Percentiles rank a stretch among this genome's conserved stretches.
Conservation (phyloP, 768 basidiomycete genomes). For the Lactifluus hygrophoroides region DNA sequence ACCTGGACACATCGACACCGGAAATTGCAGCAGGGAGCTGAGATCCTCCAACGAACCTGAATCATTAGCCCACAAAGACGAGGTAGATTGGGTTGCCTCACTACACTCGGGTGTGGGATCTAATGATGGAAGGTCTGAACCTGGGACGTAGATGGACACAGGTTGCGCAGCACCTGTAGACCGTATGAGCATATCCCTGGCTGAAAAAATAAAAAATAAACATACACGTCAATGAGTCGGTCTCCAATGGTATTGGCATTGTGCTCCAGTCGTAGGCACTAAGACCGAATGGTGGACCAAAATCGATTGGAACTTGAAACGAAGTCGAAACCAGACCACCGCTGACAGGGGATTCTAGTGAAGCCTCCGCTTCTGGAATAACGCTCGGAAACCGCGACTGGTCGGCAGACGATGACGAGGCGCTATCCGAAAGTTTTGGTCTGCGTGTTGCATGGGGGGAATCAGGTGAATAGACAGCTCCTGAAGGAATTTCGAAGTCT, state of each 20-base stretch:
- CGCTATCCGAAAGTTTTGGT: background rate
- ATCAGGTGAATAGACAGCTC: background rate
- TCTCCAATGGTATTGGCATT: background rate
- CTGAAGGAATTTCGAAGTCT: background rate
- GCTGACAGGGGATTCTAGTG: background rate
- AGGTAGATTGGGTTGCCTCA: background rate
- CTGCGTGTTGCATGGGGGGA: background rate
- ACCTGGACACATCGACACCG: background rate
- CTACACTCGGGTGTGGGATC: background rate
- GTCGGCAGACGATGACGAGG: background rate
- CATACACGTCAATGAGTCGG: background rate
- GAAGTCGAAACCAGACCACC: background rate
- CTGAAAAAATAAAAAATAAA: background rate
- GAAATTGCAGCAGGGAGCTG: background rate
- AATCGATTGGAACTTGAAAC: background rate
- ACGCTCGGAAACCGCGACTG: background rate
- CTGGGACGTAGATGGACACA: background rate
- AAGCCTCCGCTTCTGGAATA: background rate
- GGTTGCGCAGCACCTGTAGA: background rate
- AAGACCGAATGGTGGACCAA: background rate
- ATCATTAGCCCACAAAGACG: background rate
- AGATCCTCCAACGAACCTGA: background rate
- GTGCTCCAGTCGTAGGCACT: background rate
- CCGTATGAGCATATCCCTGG: background rate
- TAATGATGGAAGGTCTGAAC: background rate